Evolutionary conservation across 306 rosid species (phyloP), one percentile per base, ranked within the genome.

Genomic region (Prunus armeniaca): DNA sequence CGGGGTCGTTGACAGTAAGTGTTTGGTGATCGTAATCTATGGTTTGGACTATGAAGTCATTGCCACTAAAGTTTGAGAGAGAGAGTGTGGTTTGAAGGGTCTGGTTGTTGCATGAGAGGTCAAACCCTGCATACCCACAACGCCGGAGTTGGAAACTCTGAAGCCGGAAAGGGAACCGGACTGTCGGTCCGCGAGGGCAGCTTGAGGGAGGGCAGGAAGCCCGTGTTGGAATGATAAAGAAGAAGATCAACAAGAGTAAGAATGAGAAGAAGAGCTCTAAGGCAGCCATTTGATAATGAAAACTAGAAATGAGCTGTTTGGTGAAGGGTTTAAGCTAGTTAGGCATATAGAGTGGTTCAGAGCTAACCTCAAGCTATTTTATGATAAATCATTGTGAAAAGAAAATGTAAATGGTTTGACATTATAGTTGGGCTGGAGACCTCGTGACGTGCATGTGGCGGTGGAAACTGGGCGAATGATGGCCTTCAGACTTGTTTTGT

Each of bases 91-190:
- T 76, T 0, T 13, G 9, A 24, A n/a, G 67, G 71, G 64, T 64
- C 12, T 24, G 54, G 56, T 56, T 28, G 69, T 57, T 32, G 67
- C 84, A 81, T 1, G 78, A 76, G 63, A 81, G 84, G 24, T 70
- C 68, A 45, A 81, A 81, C 9, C 56, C 38, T 7, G 65, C 56
- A 64, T 7, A 74, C 22, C 80, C 75, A 3, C 86, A 81, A 12
- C 72, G 15, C 10, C 0, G 0, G 5, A 0, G 2, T 20, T 74
- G 32, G 1, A 2, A 6, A 2, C 19, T 17, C 49, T 17, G 71
- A 24, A 86, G 46, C 18, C 73, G 43, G 69, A 82, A 86, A n/a
- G 92, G 92, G 71, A 78, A 84, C 14, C 45, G 56, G 22, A 87
- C 68, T 1, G 14, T 14, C 5, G 64, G 38, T 50, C 64, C 52